phyloP scores from a whole-genome alignment of 1,139 yeast genomes.

The Pichia cactophila region DNA sequence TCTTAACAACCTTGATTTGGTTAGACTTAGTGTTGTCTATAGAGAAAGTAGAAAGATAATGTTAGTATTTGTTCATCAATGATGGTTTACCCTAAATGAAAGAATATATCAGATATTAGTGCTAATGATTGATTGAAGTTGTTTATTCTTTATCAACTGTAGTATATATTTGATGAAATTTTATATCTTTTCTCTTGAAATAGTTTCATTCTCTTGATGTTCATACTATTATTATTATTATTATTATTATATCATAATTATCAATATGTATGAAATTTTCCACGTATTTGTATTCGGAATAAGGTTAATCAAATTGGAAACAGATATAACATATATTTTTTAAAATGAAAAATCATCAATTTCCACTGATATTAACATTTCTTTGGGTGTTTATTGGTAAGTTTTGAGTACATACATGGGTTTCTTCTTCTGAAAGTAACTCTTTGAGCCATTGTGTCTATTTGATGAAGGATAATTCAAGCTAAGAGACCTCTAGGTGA shows the following conservation, averaged over 20 bases:
- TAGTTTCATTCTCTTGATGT: no score
- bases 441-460: slow-evolving; percentile 61
- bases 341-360: not conserved
- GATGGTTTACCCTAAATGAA: not conserved
- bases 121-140: no score
- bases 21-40: slow-evolving; percentile 96
- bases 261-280: no score
- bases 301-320: no score
- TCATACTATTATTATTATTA: no score
- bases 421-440: slow-evolving; percentile 77
- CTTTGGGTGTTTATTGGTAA: not conserved
- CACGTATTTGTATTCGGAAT: no score
- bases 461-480: slow-evolving; percentile 12
- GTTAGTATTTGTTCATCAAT: slow-evolving; percentile 17
- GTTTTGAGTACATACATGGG: slow-evolving; percentile 49
- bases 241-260: no score
- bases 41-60: slow-evolving; percentile 17
- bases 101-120: no score
- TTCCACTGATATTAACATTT: not conserved
- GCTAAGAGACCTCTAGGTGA: not conserved
- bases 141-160: no score
- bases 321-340: no score
- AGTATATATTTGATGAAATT: no score
- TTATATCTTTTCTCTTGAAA: no score
- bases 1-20: slow-evolving; percentile 98